A percentile compares a stretch with the other conserved stretches of the same genome.
Evolutionary conservation across 139 green algal genomes (phyloP).

Genomic region (Deuterostichococcus epilithicus): DNA sequence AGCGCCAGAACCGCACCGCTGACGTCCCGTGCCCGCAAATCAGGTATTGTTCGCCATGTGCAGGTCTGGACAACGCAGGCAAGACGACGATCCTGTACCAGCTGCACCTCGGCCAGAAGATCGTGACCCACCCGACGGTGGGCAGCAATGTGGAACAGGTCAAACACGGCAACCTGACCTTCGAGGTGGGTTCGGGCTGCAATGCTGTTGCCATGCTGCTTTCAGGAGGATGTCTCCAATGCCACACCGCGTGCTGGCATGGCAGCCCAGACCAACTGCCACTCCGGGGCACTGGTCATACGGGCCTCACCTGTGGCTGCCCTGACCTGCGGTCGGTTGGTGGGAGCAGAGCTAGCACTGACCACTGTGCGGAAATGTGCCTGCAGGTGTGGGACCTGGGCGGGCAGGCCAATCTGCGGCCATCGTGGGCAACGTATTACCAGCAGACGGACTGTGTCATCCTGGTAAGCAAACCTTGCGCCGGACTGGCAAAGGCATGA

Average conservation of each 20-base stretch:
- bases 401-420: constrained; percentile 80
- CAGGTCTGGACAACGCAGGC: constrained; percentile 87
- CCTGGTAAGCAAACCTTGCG: too few relatives aligned
- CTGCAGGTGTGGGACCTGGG: constrained; percentile 77
- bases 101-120: constrained; percentile 78
- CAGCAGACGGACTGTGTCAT: constrained; percentile 75
- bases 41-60: constrained; percentile 31
- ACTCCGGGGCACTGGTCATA: too few relatives aligned
- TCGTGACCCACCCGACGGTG: constrained; percentile 79
- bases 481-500: too few relatives aligned
- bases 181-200: constrained; percentile 54
- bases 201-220: too few relatives aligned
- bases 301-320: too few relatives aligned
- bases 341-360: too few relatives aligned
- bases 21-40: neutral
- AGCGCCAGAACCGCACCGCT: too few relatives aligned
- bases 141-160: constrained; percentile 88
- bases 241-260: too few relatives aligned
- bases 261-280: too few relatives aligned
- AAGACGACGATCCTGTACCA: constrained; percentile 94
- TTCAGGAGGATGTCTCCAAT: too few relatives aligned
- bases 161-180: constrained; percentile 69
- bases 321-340: too few relatives aligned
- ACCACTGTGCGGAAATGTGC: too few relatives aligned
- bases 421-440: constrained; percentile 89